Conservation (phyloP, 1,139 yeast genomes). For the Kodamaea fungicola region DNA sequence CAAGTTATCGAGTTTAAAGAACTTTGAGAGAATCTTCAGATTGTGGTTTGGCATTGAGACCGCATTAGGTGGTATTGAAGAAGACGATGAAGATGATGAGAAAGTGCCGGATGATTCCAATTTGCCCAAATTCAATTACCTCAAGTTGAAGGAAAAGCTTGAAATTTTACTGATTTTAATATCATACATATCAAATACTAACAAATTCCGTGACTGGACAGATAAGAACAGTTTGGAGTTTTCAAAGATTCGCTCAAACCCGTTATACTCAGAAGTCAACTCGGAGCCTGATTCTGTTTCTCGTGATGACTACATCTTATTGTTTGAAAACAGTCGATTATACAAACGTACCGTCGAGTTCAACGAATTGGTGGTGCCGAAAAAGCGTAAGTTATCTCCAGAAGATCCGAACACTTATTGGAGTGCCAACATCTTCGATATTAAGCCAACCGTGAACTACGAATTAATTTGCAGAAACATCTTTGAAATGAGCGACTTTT, state of each 20-base stretch:
- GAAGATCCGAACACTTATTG: slow-evolving; percentile 29
- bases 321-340: slow-evolving; percentile 44
- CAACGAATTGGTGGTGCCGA: slow-evolving; percentile 37
- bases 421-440: slow-evolving; percentile 25
- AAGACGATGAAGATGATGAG: slow-evolving; percentile 23
- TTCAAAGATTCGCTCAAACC: slow-evolving; percentile 27
- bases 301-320: slow-evolving; percentile 35
- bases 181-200: slow-evolving; percentile 30
- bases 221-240: slow-evolving; percentile 37
- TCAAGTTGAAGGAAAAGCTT: slow-evolving; percentile 43
- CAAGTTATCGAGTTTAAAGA: slow-evolving; percentile 24
- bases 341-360: slow-evolving; percentile 36
- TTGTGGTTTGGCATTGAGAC: slow-evolving; percentile 41
- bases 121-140: slow-evolving; percentile 27
- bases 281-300: slow-evolving; percentile 6
- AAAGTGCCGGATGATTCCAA: too few relatives aligned
- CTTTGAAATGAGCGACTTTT: slow-evolving; percentile 22
- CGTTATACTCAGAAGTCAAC: slow-evolving; percentile 17
- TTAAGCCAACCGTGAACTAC: slow-evolving; percentile 19
- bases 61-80: slow-evolving; percentile 31
- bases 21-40: slow-evolving; percentile 48
- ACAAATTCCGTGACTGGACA: slow-evolving; percentile 39
- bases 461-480: slow-evolving; percentile 32
- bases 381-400: slow-evolving; percentile 35
- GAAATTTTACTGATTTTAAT: slow-evolving; percentile 44